Base-by-base conservation (phyloP, 1,284 basidiomycete genomes). In the Trametes versicolor region DNA sequence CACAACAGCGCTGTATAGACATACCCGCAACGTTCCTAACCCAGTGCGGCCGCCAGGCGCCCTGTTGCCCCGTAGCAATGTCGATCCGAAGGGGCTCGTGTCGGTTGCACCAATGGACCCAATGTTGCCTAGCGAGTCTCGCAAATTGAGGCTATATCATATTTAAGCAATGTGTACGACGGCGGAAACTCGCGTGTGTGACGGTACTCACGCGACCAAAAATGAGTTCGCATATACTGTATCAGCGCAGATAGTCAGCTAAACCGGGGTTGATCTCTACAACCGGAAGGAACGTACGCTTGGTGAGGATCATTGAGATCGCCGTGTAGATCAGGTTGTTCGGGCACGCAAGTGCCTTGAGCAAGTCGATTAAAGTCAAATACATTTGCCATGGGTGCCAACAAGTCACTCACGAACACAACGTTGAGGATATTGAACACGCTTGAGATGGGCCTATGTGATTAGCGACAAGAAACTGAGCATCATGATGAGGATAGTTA, bases 341-440 rank as follows among this genome's bases (percentile, higher is more conserved):
- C 1, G 58, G 52, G 17, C 50, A 60, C 2, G 49, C 53, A 17
- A 60, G n/a, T 13, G 58, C 50, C 62, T 63, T 21, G 25, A 25
- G 36, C 17, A 23, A 27, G 27, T 4, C 17, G 37, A 29, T 17
- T 43, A n/a, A 19, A 9, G 32, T 2, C 19, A 45, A 9, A 19
- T 27, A 6, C 6, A 15, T 7, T 10, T n/a, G n/a, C n/a, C n/a
- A n/a, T n/a, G n/a, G n/a, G n/a, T n/a, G n/a, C n/a, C n/a, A n/a
- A n/a, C n/a, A n/a, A 17, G 10, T 13, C 15, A 51, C 64, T 58
- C 27, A 65, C 64, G 45, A 55, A 65, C 1, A 43, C 39, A 19
- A 62, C 56, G 39, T 62, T 59, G 34, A 65, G 39, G 7, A 57
- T 56, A 59, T 65, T 65, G 59, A 58, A 62, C 3, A 65, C 21